These are phyloP conservation scores for Schizosaccharomyces octosporus DNA, from an alignment of 805 yeast genomes.

Conservation along the genomic window DNA sequence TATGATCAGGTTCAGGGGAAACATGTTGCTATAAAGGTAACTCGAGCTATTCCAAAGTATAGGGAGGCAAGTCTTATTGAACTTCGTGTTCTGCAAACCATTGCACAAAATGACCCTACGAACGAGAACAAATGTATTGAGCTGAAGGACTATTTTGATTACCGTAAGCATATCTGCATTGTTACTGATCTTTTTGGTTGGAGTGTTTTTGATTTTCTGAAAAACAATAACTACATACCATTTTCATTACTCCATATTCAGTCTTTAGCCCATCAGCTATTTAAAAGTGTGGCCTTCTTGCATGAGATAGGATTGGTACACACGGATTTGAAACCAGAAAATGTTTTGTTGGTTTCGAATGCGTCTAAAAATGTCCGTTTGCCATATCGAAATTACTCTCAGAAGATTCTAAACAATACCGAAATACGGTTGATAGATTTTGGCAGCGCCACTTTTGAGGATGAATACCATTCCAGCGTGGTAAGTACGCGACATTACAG, in stretches of 20 bases:
- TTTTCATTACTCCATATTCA: constrained; percentile 88
- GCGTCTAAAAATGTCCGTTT: constrained; percentile 14
- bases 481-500: constrained; percentile 90
- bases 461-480: constrained; percentile 76
- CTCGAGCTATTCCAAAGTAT: constrained; percentile 76
- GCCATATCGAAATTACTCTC: neutral
- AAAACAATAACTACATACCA: constrained; percentile 58
- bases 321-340: constrained; percentile 93
- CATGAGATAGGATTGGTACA: constrained; percentile 81
- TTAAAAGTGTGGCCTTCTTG: constrained; percentile 63
- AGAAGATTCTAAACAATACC: constrained; percentile 41
- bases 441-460: constrained; percentile 86
- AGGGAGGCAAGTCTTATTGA: constrained; percentile 90
- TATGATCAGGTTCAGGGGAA: constrained; percentile 34
- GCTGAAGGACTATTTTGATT: constrained; percentile 73
- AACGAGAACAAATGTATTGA: constrained; percentile 60
- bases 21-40: constrained; percentile 73
- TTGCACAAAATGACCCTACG: constrained; percentile 44
- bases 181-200: constrained; percentile 72
- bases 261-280: constrained; percentile 61
- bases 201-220: constrained; percentile 74
- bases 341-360: constrained; percentile 44
- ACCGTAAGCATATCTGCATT: constrained; percentile 75
- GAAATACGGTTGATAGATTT: constrained; percentile 77
- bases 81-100: constrained; percentile 51